Percentiles rank a stretch among this genome's conserved stretches.
Evolutionary conservation across 371 early-diverging fungal genomes (phyloP).

Genomic region (Rhizopus arrhizus): DNA sequence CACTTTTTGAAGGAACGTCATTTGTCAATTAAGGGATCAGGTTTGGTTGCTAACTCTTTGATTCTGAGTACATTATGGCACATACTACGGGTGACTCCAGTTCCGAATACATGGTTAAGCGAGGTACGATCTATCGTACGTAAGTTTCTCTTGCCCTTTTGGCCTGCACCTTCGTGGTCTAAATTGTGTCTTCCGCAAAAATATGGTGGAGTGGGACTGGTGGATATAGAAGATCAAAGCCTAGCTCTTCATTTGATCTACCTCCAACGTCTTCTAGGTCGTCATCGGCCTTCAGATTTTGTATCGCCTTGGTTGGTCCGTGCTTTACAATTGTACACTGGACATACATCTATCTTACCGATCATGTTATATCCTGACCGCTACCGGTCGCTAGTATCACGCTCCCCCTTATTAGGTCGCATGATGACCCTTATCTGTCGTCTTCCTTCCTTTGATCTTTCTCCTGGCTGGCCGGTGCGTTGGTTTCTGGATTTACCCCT

Average conservation of each 20-base stretch:
- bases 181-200: neutral
- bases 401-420: too few relatives aligned
- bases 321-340: neutral
- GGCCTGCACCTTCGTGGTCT: constrained; percentile 2
- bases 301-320: constrained; percentile 5
- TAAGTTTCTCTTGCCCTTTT: neutral
- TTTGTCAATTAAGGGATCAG: constrained; percentile 10
- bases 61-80: constrained; percentile 10
- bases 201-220: constrained; percentile 5
- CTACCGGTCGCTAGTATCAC: too few relatives aligned
- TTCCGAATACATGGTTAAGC: neutral
- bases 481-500: constrained; percentile 1
- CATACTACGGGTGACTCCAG: constrained; percentile 6
- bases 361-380: neutral
- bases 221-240: neutral
- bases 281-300: neutral
- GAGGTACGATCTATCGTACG: neutral
- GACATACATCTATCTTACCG: constrained; percentile 1
- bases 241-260: constrained; percentile 9
- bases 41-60: constrained; percentile 17
- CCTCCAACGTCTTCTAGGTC: neutral
- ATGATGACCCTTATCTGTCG: neutral
- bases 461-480: neutral
- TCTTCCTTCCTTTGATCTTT: neutral
- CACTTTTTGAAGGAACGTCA: neutral